Conservation (phyloP, 768 basidiomycete species). For the Collybiopsis confluens region DNA sequence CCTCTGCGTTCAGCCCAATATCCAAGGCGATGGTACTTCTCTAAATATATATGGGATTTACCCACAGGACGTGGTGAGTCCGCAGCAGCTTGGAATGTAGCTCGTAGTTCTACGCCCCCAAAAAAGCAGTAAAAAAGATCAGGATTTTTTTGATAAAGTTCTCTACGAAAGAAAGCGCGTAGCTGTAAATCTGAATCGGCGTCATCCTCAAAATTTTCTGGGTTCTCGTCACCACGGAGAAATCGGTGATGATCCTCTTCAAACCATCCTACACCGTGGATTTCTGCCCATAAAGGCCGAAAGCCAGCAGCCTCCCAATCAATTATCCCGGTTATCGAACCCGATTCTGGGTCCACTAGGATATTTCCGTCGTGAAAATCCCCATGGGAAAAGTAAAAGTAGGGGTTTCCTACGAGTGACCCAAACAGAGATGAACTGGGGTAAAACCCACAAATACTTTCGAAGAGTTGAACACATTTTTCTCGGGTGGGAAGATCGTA, state of each 20-base stretch:
- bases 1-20: no score
- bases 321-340: no score
- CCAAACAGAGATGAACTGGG: background rate
- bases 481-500: background rate
- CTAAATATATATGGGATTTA: background rate
- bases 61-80: background rate
- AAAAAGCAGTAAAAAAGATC: constrained; percentile 13
- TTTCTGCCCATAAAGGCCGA: no score
- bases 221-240: no score
- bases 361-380: constrained; percentile 14
- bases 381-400: background rate
- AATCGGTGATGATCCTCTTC: no score
- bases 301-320: no score
- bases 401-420: background rate
- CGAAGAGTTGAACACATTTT: no score
- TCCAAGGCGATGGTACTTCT: no score
- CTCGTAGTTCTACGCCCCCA: constrained; percentile 15
- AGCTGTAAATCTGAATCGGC: constrained; percentile 13
- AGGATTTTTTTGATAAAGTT: constrained; percentile 11
- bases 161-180: constrained; percentile 15
- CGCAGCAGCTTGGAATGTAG: constrained; percentile 14
- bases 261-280: no score
- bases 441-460: no score
- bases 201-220: no score
- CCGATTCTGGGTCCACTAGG: constrained; percentile 15